phyloP scores from a whole-genome alignment of 306 rosid genomes.

The Pueraria montana region DNA sequence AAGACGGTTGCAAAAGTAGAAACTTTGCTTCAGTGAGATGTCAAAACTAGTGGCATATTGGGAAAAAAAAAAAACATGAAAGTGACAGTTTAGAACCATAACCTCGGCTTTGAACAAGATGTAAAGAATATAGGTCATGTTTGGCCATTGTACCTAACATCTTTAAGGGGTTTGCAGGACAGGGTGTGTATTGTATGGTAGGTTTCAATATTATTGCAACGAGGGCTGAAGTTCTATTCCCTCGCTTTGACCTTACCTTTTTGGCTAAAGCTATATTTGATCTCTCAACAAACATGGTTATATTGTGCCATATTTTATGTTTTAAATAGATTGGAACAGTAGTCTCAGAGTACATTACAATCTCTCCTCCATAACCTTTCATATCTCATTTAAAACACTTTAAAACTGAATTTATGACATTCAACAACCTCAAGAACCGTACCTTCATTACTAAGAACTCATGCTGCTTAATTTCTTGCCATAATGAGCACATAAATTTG shows the following conservation, averaged over 20 bases:
- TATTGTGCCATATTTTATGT: neutral
- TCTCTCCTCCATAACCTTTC: constrained; percentile 6
- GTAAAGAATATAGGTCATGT: neutral
- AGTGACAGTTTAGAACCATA: constrained; percentile 21
- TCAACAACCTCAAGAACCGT: neutral
- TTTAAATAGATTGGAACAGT: neutral
- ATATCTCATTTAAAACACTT: neutral
- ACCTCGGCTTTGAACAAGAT: constrained; percentile 4
- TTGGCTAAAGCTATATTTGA: neutral
- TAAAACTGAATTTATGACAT: neutral
- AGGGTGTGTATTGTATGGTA: neutral
- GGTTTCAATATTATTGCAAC: neutral
- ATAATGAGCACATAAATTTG: neutral
- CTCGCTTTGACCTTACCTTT: constrained; percentile 5
- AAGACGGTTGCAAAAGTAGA: constrained; percentile 18
- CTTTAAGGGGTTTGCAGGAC: neutral
- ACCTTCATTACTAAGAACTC: neutral
- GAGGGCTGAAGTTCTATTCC: constrained; percentile 4
- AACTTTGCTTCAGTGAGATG: neutral
- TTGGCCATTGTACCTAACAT: constrained; percentile 3
- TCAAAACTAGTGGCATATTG: neutral
- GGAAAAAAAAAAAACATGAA: constrained; percentile 7
- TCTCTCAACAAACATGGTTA: neutral
- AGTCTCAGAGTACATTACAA: neutral
- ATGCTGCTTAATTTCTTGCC: constrained; percentile 7